phyloP scores from a whole-genome alignment of 768 basidiomycete species.

The Harrya chromipes region DNA sequence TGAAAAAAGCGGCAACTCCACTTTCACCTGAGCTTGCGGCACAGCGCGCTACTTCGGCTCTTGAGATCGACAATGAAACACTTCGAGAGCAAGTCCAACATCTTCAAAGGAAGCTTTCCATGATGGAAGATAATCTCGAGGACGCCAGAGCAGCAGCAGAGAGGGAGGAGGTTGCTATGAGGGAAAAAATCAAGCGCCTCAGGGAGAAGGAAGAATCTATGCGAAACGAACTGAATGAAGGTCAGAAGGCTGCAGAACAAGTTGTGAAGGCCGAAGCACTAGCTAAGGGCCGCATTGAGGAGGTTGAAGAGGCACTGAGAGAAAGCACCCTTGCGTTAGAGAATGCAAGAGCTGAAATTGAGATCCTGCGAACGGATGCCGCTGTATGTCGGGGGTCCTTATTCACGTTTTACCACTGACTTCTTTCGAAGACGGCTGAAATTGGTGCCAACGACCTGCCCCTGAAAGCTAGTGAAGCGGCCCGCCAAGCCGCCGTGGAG shows the following conservation, averaged over 20 bases:
- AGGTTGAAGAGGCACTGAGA: conserved; percentile 85
- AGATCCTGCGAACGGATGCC: conserved; percentile 68
- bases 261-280: conserved; percentile 57
- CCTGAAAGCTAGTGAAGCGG: conserved; percentile 46
- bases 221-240: conserved; percentile 66
- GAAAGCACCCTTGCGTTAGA: conserved; percentile 88
- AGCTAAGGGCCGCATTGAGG: conserved; percentile 67
- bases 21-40: conserved; percentile 35
- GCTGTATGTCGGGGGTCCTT: conserved; percentile 48
- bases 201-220: conserved; percentile 72
- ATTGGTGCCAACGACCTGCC: conserved; percentile 44
- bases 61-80: conserved; percentile 93
- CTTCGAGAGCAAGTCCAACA: conserved; percentile 89
- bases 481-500: conserved; percentile 48
- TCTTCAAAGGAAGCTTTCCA: conserved; percentile 69
- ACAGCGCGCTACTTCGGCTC: conserved; percentile 59
- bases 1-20: conserved; percentile 29
- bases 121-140: conserved; percentile 82
- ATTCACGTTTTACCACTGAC: conserved; percentile 9
- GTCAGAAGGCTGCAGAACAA: conserved; percentile 63
- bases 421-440: conserved; percentile 40
- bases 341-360: conserved; percentile 87
- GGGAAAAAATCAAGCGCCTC: conserved; percentile 60
- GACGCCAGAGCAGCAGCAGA: conserved; percentile 70
- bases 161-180: conserved; percentile 62